These are phyloP conservation scores for Claviceps pusilla DNA, from an alignment of 2,329 filamentous ascomycete species.

Conservation along the genomic window DNA sequence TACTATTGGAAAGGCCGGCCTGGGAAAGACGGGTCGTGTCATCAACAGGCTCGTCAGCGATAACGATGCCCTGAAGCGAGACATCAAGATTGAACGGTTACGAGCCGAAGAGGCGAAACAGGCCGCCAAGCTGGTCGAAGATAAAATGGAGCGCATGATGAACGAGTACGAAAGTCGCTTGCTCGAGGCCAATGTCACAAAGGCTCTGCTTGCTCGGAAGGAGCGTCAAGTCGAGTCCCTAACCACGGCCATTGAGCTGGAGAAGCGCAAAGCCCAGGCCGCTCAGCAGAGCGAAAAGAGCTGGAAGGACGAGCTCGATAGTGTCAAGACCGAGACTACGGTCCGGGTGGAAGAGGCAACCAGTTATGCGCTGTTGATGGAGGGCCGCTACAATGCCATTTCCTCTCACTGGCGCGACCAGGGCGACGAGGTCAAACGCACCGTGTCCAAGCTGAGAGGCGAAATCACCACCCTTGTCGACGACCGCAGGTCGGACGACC, in stretches of 20 bases:
- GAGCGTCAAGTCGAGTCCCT: constrained; percentile 61
- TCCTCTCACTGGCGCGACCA: constrained; percentile 52
- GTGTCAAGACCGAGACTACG: constrained; percentile 42
- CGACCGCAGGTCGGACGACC: constrained; percentile 44
- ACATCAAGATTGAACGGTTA: constrained; percentile 51
- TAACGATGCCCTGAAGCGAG: constrained; percentile 62
- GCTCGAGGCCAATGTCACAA: constrained; percentile 56
- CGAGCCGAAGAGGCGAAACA: constrained; percentile 57
- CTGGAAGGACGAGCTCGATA: constrained; percentile 51
- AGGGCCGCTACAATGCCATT: constrained; percentile 55
- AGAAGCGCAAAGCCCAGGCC: constrained; percentile 44
- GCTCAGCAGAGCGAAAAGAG: constrained; percentile 45
- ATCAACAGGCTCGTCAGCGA: constrained; percentile 72
- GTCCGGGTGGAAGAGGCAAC: constrained; percentile 51
- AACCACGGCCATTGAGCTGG: constrained; percentile 46
- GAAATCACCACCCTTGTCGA: constrained; percentile 41
- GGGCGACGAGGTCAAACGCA: constrained; percentile 43
- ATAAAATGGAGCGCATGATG: constrained; percentile 54
- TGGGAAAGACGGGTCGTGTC: constrained; percentile 61
- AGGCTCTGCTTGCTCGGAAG: constrained; percentile 53
- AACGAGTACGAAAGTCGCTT: constrained; percentile 55
- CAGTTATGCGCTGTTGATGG: constrained; percentile 48
- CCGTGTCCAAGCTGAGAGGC: constrained; percentile 31
- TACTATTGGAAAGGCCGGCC: constrained; percentile 52
- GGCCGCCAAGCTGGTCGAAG: constrained; percentile 50